Conservation (phyloP, 192 early-diverging fungal species). For the Funneliformis geosporum region DNA sequence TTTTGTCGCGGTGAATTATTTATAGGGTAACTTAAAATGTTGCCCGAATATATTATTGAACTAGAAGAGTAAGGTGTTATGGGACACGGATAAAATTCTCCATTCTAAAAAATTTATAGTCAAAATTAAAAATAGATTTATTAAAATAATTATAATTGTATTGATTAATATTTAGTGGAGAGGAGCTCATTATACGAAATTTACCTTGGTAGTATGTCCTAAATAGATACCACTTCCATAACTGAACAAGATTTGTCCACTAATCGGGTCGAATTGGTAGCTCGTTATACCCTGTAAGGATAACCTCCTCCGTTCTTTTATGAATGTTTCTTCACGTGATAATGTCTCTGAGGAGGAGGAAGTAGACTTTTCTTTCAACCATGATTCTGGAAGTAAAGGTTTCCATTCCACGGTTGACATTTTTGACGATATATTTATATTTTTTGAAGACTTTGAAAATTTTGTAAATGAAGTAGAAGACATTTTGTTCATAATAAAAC, state of each 20-base stretch:
- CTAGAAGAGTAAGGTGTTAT: conserved; percentile 11
- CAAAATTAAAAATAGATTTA: not conserved
- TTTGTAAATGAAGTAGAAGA: not conserved
- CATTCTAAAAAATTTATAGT: not conserved
- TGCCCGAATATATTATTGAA: conserved; percentile 3
- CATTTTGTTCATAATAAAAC: not conserved
- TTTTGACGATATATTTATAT: not conserved
- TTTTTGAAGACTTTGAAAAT: not conserved
- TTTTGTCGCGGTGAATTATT: not conserved
- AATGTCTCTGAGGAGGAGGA: conserved; percentile 3
- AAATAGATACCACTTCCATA: conserved; percentile 42
- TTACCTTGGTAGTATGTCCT: conserved; percentile 36
- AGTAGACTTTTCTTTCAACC: conserved; percentile 32
- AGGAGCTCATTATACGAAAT: not conserved
- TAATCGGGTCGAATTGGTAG: conserved; percentile 34
- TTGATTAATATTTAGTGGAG: too few relatives aligned
- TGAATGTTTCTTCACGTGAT: conserved; percentile 41
- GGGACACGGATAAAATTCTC: conserved; percentile 17
- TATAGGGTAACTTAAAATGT: not conserved
- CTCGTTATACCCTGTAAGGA: conserved; percentile 49
- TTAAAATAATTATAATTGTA: not conserved
- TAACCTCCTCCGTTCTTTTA: conserved; percentile 50
- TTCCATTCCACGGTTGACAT: conserved; percentile 30
- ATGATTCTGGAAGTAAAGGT: conserved; percentile 37
- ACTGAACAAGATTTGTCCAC: conserved; percentile 40